Evolutionary conservation across 805 yeast genomes (phyloP).

Genomic region (Candida broadrunensis): DNA sequence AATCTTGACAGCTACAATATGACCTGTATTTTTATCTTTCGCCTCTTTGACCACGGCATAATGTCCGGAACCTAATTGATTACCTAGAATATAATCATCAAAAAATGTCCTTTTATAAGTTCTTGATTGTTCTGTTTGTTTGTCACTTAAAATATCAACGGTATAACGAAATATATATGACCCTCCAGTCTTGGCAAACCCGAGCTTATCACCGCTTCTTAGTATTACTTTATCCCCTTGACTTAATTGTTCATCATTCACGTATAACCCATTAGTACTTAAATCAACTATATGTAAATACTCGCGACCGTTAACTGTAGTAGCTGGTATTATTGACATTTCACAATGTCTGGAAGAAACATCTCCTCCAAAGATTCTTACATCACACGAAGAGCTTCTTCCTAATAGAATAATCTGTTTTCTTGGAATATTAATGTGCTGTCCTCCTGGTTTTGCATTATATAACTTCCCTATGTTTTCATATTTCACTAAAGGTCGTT

Average conservation of each 20-base stretch:
- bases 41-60: slow-evolving; percentile 81
- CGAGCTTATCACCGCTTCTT: slow-evolving; percentile 61
- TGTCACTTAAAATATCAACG: slow-evolving; percentile 15
- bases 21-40: slow-evolving; percentile 52
- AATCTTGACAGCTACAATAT: slow-evolving; percentile 68
- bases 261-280: slow-evolving; percentile 64
- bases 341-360: slow-evolving; percentile 67
- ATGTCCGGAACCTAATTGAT: slow-evolving; percentile 71
- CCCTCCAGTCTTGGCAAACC: slow-evolving; percentile 53
- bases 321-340: slow-evolving; percentile 24
- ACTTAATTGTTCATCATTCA: slow-evolving; percentile 56
- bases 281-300: slow-evolving; percentile 51
- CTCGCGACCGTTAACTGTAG: slow-evolving; percentile 22
- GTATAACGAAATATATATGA: slow-evolving; percentile 48
- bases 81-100: slow-evolving; percentile 56
- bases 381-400: slow-evolving; percentile 59
- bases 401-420: slow-evolving; percentile 37
- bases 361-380: slow-evolving; percentile 52
- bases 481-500: slow-evolving; percentile 6
- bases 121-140: slow-evolving; percentile 12
- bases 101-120: slow-evolving; percentile 42
- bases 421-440: slow-evolving; percentile 17
- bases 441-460: slow-evolving; percentile 13
- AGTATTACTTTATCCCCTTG: slow-evolving; percentile 47
- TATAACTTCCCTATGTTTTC: slow-evolving; percentile 20